A percentile compares a stretch with the other conserved stretches of the same genome.
Evolutionary conservation across 495 filamentous ascomycete genomes (phyloP).

Genomic region (Aspergillus steynii): DNA sequence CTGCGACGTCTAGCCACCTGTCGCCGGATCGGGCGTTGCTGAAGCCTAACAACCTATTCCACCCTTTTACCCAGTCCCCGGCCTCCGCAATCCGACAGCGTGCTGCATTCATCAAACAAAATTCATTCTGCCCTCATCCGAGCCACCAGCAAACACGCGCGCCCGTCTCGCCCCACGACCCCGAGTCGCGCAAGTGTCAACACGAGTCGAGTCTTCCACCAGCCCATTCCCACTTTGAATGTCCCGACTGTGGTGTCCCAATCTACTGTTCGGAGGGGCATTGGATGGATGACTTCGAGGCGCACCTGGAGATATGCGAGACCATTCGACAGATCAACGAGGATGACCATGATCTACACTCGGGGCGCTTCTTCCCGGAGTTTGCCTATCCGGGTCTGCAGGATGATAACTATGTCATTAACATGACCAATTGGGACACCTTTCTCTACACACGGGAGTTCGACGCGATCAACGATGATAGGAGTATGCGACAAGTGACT

Average conservation of each 20-base stretch:
- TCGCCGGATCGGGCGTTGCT: constrained; percentile 55
- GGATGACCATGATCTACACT: constrained; percentile 93
- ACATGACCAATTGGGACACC: constrained; percentile 99
- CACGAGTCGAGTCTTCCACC: constrained; percentile 56
- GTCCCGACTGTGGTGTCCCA: constrained; percentile 93
- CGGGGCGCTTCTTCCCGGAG: constrained; percentile 88
- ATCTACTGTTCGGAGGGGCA: constrained; percentile 91
- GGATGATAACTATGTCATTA: constrained; percentile 87
- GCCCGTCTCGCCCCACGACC: constrained; percentile 58
- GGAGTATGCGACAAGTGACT: constrained; percentile 87
- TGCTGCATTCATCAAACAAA: constrained; percentile 84
- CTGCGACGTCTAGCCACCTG: constrained; percentile 24
- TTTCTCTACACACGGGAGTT: constrained; percentile 88
- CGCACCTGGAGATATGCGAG: constrained; percentile 90
- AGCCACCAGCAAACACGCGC: constrained; percentile 70
- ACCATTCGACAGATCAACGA: constrained; percentile 90
- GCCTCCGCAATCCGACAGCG: constrained; percentile 78
- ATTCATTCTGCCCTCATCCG: constrained; percentile 90
- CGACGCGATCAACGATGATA: constrained; percentile 81
- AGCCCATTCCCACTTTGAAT: constrained; percentile 86
- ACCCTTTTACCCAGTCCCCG: constrained; percentile 85
- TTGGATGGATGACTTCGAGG: constrained; percentile 92
- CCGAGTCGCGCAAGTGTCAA: constrained; percentile 54
- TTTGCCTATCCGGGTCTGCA: constrained; percentile 87
- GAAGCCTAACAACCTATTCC: constrained; percentile 82